Conservation (phyloP, 768 basidiomycete genomes). For the Gautieria morchelliformis region DNA sequence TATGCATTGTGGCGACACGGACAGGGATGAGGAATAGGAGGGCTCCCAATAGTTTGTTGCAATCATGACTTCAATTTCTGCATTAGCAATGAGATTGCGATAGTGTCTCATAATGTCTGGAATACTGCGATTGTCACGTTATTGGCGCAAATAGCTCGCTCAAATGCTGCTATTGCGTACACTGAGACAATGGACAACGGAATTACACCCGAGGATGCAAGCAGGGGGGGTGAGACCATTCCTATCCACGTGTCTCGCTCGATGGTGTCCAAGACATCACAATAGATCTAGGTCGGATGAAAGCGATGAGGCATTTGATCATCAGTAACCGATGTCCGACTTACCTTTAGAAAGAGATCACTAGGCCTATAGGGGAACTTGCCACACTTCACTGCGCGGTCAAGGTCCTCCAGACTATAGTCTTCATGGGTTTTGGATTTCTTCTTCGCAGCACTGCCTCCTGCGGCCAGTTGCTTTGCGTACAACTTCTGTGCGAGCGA, state of each 20-base stretch:
- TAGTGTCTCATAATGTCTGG: constrained; percentile 71
- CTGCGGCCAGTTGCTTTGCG: constrained; percentile 22
- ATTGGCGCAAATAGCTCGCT: background rate
- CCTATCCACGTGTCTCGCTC: constrained; percentile 45
- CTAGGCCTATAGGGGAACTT: constrained; percentile 44
- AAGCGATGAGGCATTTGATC: background rate
- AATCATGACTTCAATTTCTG: constrained; percentile 54
- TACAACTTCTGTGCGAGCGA: constrained; percentile 33
- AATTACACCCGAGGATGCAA: constrained; percentile 53
- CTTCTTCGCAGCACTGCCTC: constrained; percentile 13
- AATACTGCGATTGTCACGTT: constrained; percentile 29
- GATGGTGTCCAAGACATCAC: constrained; percentile 49
- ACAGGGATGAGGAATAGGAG: constrained; percentile 39
- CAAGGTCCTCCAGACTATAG: constrained; percentile 33
- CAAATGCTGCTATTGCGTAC: constrained; percentile 17
- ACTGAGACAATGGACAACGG: constrained; percentile 54
- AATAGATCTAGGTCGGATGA: constrained; percentile 38
- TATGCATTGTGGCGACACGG: background rate
- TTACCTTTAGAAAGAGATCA: constrained; percentile 51
- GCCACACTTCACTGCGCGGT: constrained; percentile 38
- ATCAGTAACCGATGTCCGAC: constrained; percentile 10
- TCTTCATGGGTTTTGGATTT: constrained; percentile 16
- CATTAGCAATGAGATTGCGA: constrained; percentile 48
- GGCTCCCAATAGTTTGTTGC: constrained; percentile 58
- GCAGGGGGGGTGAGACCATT: constrained; percentile 51